Percentiles rank a stretch among this genome's conserved stretches.
phyloP scores from a whole-genome alignment of 495 filamentous ascomycete genomes.

The Neurospora tetraspora region DNA sequence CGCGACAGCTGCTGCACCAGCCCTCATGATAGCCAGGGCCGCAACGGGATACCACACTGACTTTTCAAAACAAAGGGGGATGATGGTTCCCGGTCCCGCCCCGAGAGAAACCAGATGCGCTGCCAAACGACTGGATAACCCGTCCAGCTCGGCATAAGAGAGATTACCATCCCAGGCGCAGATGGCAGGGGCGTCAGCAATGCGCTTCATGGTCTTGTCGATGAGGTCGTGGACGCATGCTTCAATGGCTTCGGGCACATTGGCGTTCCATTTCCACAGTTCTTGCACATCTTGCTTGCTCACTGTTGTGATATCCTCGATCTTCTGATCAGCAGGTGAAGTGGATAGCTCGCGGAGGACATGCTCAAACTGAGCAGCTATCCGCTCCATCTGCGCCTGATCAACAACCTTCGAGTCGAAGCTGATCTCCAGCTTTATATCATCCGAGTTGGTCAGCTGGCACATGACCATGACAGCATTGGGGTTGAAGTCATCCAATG shows the following conservation, averaged over 20 bases:
- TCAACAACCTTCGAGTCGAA: conserved; percentile 7
- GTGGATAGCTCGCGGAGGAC: not conserved
- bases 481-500: not conserved
- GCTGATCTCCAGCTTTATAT: not conserved
- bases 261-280: not conserved
- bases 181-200: conserved; percentile 7
- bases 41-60: conserved; percentile 35
- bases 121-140: conserved; percentile 36
- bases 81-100: conserved; percentile 29
- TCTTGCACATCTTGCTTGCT: not conserved
- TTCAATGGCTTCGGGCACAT: conserved; percentile 6
- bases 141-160: conserved; percentile 41
- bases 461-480: not conserved
- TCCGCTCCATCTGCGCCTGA: not conserved
- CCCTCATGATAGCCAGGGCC: conserved; percentile 35
- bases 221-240: conserved; percentile 14
- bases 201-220: conserved; percentile 6
- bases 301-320: not conserved
- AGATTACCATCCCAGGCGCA: conserved; percentile 38
- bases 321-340: not conserved
- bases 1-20: conserved; percentile 40
- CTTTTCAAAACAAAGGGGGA: conserved; percentile 42
- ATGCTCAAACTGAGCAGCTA: conserved; percentile 9
- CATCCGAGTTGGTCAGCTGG: not conserved
- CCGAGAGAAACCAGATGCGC: conserved; percentile 31